Conservation (phyloP, 2,329 filamentous ascomycete genomes). For the Alternaria conjuncta region DNA sequence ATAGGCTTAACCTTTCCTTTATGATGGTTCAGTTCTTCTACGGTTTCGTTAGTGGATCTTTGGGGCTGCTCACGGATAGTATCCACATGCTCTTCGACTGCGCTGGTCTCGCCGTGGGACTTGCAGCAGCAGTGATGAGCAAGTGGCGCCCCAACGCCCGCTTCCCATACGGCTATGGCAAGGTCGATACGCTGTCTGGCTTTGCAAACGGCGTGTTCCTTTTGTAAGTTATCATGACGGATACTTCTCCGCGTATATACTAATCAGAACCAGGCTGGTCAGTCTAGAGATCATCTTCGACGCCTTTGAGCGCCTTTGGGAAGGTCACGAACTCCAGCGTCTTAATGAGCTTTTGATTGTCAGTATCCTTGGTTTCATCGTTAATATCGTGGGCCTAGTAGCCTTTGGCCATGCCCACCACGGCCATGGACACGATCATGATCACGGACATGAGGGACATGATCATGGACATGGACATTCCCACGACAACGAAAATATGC, state of each 20-base stretch:
- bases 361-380: constrained; percentile 81
- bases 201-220: constrained; percentile 97
- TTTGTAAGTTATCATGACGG: constrained; percentile 64
- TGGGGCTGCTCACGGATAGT: constrained; percentile 94
- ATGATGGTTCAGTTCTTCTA: constrained; percentile 96
- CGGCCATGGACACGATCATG: constrained; percentile 60
- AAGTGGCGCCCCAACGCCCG: constrained; percentile 91
- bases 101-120: constrained; percentile 84
- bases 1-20: constrained; percentile 87
- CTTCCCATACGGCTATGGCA: constrained; percentile 95
- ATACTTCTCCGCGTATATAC: background rate
- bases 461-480: constrained; percentile 45
- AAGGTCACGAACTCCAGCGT: constrained; percentile 82
- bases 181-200: constrained; percentile 93
- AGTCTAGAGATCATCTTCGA: constrained; percentile 97
- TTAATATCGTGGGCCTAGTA: constrained; percentile 91
- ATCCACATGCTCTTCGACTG: constrained; percentile 99
- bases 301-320: constrained; percentile 83
- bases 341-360: constrained; percentile 88
- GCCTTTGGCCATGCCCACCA: constrained; percentile 71
- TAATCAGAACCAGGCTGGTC: constrained; percentile 68
- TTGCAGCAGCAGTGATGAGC: constrained; percentile 91
- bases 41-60: constrained; percentile 88
- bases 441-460: constrained; percentile 44
- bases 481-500: constrained; percentile 97